Percentiles rank a stretch among this genome's conserved stretches.
phyloP scores from a whole-genome alignment of 495 filamentous ascomycete species.

The Wilcoxina mikolae region DNA sequence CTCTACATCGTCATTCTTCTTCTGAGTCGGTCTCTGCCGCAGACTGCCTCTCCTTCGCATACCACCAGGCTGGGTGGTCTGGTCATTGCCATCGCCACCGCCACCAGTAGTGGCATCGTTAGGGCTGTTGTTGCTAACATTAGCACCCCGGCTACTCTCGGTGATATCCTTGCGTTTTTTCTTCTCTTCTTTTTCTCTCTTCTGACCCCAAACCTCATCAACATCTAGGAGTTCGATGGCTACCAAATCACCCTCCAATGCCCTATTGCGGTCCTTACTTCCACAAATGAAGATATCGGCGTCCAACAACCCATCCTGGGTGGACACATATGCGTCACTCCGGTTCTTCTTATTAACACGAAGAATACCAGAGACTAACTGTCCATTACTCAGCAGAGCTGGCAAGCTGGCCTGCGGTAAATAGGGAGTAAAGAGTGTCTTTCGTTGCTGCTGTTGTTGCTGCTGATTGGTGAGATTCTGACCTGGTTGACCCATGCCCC shows the following conservation, averaged over 20 bases:
- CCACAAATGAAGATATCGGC: constrained; percentile 99
- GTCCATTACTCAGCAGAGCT: constrained; percentile 76
- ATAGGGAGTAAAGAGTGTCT: constrained; percentile 97
- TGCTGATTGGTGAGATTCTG: constrained; percentile 57
- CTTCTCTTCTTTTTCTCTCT: constrained; percentile 98
- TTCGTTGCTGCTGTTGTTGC: constrained; percentile 82
- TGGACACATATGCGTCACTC: constrained; percentile 94
- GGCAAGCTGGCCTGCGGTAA: constrained; percentile 89
- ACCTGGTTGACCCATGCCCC: constrained; percentile 42
- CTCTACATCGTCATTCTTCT: constrained; percentile 99
- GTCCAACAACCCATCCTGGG: constrained; percentile 69
- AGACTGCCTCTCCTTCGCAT: constrained; percentile 86
- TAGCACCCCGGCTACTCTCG: constrained; percentile 59
- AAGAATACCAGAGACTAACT: constrained; percentile 89
- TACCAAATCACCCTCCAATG: constrained; percentile 87
- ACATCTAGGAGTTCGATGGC: constrained; percentile 94
- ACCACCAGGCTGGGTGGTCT: constrained; percentile 53
- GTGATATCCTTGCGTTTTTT: constrained; percentile 99
- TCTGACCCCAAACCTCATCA: constrained; percentile 96
- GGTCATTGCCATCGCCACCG: constrained; percentile 48
- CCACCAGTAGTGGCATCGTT: constrained; percentile 48
- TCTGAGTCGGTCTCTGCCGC: constrained; percentile 90
- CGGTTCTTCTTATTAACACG: constrained; percentile 99
- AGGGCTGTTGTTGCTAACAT: constrained; percentile 36
- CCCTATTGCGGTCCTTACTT: constrained; percentile 94